Evolutionary conservation across 2,329 filamentous ascomycete species (phyloP).

Genomic region (Clarireedia homoeocarpa): DNA sequence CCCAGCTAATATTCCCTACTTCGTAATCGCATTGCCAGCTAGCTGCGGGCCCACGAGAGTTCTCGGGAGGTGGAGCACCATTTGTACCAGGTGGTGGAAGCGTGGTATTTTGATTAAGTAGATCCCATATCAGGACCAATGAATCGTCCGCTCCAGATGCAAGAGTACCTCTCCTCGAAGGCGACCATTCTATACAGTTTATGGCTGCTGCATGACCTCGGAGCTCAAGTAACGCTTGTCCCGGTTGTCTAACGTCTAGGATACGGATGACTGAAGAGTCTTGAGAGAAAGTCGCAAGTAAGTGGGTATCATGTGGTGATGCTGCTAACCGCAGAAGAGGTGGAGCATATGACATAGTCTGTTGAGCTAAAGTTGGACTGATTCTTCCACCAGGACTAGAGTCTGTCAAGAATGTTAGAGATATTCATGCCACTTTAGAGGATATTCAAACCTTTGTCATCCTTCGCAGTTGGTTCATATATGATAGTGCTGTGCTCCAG

Average conservation of each 20-base stretch:
- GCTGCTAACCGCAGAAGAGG: conserved; percentile 76
- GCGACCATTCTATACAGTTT: conserved; percentile 96
- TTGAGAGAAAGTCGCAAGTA: conserved; percentile 93
- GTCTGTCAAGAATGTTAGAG: conserved; percentile 31
- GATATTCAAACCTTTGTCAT: conserved; percentile 52
- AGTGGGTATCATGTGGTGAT: conserved; percentile 89
- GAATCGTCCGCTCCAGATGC: conserved; percentile 90
- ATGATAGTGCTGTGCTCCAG: conserved; percentile 98
- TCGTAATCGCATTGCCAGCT: conserved; percentile 85
- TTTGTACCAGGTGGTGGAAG: conserved; percentile 36
- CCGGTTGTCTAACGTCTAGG: conserved; percentile 90
- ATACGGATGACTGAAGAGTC: conserved; percentile 91
- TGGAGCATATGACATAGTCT: conserved; percentile 69
- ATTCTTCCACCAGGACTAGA: conserved; percentile 48
- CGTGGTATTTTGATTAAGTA: conserved; percentile 52
- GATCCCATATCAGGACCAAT: conserved; percentile 87
- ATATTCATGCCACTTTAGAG: not conserved
- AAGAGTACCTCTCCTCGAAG: conserved; percentile 74
- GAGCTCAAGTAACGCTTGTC: conserved; percentile 88
- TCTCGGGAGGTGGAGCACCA: conserved; percentile 45
- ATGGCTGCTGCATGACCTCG: conserved; percentile 79
- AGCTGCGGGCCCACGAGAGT: conserved; percentile 59
- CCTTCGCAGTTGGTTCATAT: conserved; percentile 91
- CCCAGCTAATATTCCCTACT: conserved; percentile 78
- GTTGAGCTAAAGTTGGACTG: conserved; percentile 68